A percentile compares a stretch with the other conserved stretches of the same genome.
phyloP scores from a whole-genome alignment of 495 filamentous ascomycete species.

The Podospora didyma region DNA sequence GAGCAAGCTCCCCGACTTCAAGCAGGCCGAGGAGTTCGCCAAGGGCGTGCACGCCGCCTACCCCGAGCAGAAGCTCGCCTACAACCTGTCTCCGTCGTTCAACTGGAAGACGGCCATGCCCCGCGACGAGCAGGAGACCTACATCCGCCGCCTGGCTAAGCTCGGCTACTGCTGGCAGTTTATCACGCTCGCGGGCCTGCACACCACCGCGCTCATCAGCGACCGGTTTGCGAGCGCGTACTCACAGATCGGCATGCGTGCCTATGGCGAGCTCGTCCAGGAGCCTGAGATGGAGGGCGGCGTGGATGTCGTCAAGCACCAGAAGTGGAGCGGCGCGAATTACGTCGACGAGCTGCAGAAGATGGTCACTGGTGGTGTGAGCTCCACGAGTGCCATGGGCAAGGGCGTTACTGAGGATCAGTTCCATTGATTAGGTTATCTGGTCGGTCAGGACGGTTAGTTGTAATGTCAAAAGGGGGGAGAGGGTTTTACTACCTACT shows the following conservation, averaged over 20 bases:
- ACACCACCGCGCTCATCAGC: constrained; percentile 87
- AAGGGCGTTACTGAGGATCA: constrained; percentile 98
- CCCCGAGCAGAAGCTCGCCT: constrained; percentile 96
- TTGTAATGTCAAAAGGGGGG: no score
- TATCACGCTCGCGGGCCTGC: constrained; percentile 97
- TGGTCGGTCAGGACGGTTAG: no score
- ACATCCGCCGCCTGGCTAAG: constrained; percentile 80
- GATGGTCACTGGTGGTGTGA: constrained; percentile 95
- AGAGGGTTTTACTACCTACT: no score
- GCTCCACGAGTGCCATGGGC: constrained; percentile 90
- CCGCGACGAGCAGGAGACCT: constrained; percentile 89
- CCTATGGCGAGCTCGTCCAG: constrained; percentile 94
- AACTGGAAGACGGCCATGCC: constrained; percentile 99
- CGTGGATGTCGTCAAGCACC: constrained; percentile 94
- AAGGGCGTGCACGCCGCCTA: constrained; percentile 89
- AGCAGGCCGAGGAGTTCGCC: constrained; percentile 91
- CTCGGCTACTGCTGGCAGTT: constrained; percentile 99
- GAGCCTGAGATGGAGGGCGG: constrained; percentile 91
- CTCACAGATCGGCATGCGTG: constrained; percentile 80
- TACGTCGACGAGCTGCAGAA: constrained; percentile 92
- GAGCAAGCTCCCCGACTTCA: constrained; percentile 89
- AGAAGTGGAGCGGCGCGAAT: constrained; percentile 96
- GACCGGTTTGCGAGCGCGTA: constrained; percentile 86
- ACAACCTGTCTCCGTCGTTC: constrained; percentile 97
- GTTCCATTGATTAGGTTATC: constrained; percentile 66